Base-by-base conservation (phyloP, 176 grass and related monocot species). In the Hyparrhenia diplandra region DNA sequence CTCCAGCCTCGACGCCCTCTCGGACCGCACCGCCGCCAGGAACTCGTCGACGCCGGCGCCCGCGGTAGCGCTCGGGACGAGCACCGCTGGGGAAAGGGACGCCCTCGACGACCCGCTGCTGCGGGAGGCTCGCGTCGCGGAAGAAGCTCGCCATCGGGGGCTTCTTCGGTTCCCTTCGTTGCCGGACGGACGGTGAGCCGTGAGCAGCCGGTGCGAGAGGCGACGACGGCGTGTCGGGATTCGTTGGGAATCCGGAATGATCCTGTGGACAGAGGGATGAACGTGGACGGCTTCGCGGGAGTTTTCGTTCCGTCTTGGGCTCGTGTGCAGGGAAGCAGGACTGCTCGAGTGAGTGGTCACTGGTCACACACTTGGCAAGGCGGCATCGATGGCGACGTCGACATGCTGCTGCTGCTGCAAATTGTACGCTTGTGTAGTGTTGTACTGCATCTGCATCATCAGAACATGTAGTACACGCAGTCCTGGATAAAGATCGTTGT, bases 41-140 rank as follows among this genome's bases (percentile, higher is more conserved):
- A 98, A 90, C 49, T 77, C 39, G 46, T 67, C 71, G 21, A 73
- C 5, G 64, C 25, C 12, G 36, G 5, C 14, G 59, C 39, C 0
- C 13, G 49, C 9, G 3, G 35, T 57, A 28, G 13, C 46, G 74
- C 23, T 63, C 60, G 88, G 92, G 34, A 81, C 82, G 55, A 95
- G 27, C 64, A 98, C 90, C 47, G 90, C 96, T 1, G 96, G 96
- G 92, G 82, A 98, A 98, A 13, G 81, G 59, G 68, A 89, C 67
- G 74, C 88, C 90, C 30, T 91, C 92, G 76, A 98, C 87, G 47
- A 29, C 73, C 3, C 86, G 84, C 80, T 91, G 96, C 52, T 95
- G 67, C n/a, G 82, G 88, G 61, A 93, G 80, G 24, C 41, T 28
- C 63, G 79, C 74, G 8, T 87, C 84, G 83, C 70, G 59, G 86